phyloP scores from a whole-genome alignment of 2,329 filamentous ascomycete species.

The Penicillium aurantiogriseum region DNA sequence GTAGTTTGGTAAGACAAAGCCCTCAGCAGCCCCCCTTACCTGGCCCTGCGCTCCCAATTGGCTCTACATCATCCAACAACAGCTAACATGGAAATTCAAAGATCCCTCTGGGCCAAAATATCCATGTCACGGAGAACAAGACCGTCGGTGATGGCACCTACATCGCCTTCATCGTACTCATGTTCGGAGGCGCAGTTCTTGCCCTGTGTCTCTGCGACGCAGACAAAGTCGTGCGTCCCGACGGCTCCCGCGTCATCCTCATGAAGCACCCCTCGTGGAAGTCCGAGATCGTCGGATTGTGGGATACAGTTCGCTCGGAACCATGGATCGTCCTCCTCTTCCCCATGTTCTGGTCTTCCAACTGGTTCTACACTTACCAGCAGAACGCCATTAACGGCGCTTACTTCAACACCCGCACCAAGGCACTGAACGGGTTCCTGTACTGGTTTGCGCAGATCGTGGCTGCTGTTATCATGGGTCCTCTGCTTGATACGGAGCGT shows the following conservation, averaged over 20 bases:
- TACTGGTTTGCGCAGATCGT: constrained; percentile 77
- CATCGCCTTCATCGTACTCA: constrained; percentile 78
- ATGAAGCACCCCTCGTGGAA: constrained; percentile 87
- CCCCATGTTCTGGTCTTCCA: constrained; percentile 76
- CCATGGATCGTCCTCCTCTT: constrained; percentile 72
- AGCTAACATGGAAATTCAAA: constrained; percentile 13
- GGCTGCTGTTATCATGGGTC: constrained; percentile 69
- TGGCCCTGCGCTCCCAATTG: not conserved
- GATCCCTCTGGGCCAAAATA: constrained; percentile 45
- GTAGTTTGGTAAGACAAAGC: constrained; percentile 56
- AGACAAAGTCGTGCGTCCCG: constrained; percentile 66
- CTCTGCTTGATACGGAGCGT: constrained; percentile 60
- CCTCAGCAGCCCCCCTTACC: not conserved
- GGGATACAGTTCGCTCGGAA: constrained; percentile 67
- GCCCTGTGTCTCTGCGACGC: constrained; percentile 69
- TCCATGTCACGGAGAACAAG: constrained; percentile 36
- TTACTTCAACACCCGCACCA: constrained; percentile 70
- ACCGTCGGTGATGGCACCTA: constrained; percentile 70
- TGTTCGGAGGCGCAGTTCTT: constrained; percentile 67
- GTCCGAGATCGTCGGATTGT: constrained; percentile 71
- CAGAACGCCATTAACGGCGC: constrained; percentile 69
- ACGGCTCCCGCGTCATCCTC: constrained; percentile 74
- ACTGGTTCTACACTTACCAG: constrained; percentile 77
- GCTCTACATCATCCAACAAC: not conserved
- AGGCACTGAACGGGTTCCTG: constrained; percentile 68